Percentiles rank a stretch among this genome's conserved stretches.
Evolutionary conservation across 176 grass and related monocot genomes (phyloP).

Genomic region (Tuctoria greenei): DNA sequence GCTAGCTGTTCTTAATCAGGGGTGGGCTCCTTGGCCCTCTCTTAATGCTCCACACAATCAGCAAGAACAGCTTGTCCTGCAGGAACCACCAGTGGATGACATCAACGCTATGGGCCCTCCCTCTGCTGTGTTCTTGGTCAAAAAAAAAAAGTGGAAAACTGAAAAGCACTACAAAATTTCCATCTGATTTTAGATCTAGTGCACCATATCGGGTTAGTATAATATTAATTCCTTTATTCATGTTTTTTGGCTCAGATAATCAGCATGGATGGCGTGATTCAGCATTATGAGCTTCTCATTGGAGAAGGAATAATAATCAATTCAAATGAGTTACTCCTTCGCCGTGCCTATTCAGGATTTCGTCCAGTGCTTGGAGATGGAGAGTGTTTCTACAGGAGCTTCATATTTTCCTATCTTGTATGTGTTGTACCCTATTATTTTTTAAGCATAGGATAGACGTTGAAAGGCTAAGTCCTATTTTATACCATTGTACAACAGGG

Average conservation of each 20-base stretch:
- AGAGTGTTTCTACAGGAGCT: conserved; percentile 57
- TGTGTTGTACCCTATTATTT: conserved; percentile 8
- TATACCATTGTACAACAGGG: conserved; percentile 32
- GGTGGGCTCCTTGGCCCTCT: no score
- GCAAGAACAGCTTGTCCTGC: no score
- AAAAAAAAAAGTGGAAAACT: no score
- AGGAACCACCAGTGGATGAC: no score
- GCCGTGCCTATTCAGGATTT: conserved; percentile 1
- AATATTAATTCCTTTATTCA: conserved; percentile 12
- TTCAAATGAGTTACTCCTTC: neutral
- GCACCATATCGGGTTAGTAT: conserved; percentile 8
- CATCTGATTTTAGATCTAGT: conserved; percentile 1
- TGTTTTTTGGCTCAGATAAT: conserved; percentile 29
- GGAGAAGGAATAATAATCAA: neutral
- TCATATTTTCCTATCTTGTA: conserved; percentile 56
- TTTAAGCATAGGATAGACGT: conserved; percentile 18
- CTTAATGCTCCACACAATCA: no score
- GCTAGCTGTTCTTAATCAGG: no score
- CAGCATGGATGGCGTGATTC: neutral
- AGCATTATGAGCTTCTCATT: neutral
- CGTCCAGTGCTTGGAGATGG: conserved; percentile 36
- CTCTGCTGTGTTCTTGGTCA: no score
- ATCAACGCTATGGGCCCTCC: no score
- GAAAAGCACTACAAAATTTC: neutral
- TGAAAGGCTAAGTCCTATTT: conserved; percentile 22